A percentile compares a stretch with the other conserved stretches of the same genome.
These are phyloP conservation scores for Coemansia sp. DNA, from an alignment of 192 early-diverging fungal species.

Conservation along the genomic window DNA sequence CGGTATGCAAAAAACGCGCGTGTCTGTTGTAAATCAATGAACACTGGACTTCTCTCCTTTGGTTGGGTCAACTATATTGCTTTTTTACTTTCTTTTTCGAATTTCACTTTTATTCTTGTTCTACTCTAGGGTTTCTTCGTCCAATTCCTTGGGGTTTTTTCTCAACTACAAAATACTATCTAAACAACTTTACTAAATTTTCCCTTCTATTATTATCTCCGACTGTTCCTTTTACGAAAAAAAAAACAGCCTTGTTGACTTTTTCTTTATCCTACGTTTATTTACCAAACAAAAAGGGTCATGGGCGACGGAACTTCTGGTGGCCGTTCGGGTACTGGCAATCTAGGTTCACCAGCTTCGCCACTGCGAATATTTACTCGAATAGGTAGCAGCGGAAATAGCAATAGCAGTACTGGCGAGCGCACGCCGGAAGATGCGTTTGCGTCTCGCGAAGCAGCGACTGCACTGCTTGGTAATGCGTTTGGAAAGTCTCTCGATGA, in stretches of 20 bases:
- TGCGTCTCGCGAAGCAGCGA: conserved; percentile 25
- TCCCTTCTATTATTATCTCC: neutral
- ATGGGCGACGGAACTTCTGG: conserved; percentile 41
- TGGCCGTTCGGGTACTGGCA: conserved; percentile 22
- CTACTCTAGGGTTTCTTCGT: neutral
- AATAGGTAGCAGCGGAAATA: conserved; percentile 10
- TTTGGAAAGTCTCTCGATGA: conserved; percentile 23
- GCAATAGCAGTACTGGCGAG: conserved; percentile 14
- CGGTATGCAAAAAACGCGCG: neutral
- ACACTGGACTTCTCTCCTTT: neutral
- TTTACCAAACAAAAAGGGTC: neutral
- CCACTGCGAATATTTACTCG: conserved; percentile 51
- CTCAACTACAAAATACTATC: neutral
- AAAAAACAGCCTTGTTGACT: neutral
- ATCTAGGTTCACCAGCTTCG: conserved; percentile 27
- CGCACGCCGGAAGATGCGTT: conserved; percentile 18
- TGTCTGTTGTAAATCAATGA: neutral
- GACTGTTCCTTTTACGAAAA: neutral
- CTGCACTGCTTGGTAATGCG: conserved; percentile 30
- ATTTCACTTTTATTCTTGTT: neutral
- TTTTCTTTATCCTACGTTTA: neutral
- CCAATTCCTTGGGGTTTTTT: neutral
- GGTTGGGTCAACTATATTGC: neutral
- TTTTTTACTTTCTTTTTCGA: neutral
- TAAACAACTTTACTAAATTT: neutral